phyloP scores from a whole-genome alignment of 441 rosid species.

The Pelargonium fulgidum region DNA sequence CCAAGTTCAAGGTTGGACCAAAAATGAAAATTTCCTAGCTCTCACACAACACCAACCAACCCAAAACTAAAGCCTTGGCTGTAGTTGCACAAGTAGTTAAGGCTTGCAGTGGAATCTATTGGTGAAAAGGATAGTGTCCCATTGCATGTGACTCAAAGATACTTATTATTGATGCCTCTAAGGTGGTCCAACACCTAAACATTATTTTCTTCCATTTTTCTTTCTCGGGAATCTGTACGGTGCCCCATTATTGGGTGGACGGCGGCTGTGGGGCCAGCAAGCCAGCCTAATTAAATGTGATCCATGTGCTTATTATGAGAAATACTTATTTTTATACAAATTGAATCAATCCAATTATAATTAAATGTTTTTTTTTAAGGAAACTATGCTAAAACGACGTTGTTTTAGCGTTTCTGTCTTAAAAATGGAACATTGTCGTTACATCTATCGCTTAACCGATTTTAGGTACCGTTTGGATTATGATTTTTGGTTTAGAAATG shows the following conservation, averaged over 20 bases:
- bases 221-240: background rate
- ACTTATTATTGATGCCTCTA: too few relatives aligned
- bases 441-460: too few relatives aligned
- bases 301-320: background rate
- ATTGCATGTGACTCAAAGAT: background rate
- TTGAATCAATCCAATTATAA: too few relatives aligned
- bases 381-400: too few relatives aligned
- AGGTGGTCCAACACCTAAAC: background rate
- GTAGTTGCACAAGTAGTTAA: background rate
- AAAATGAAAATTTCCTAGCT: background rate
- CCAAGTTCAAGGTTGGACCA: background rate
- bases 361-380: too few relatives aligned
- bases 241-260: background rate
- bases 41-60: background rate
- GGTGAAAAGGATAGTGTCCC: too few relatives aligned
- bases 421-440: too few relatives aligned
- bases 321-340: too few relatives aligned
- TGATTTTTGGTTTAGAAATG: too few relatives aligned
- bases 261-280: background rate
- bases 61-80: background rate
- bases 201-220: background rate
- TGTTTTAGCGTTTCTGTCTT: too few relatives aligned
- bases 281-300: constrained; percentile 1
- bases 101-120: background rate
- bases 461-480: too few relatives aligned